These are phyloP conservation scores for Umbelopsis sp. DNA, from an alignment of 192 early-diverging fungal species.

Conservation along the genomic window DNA sequence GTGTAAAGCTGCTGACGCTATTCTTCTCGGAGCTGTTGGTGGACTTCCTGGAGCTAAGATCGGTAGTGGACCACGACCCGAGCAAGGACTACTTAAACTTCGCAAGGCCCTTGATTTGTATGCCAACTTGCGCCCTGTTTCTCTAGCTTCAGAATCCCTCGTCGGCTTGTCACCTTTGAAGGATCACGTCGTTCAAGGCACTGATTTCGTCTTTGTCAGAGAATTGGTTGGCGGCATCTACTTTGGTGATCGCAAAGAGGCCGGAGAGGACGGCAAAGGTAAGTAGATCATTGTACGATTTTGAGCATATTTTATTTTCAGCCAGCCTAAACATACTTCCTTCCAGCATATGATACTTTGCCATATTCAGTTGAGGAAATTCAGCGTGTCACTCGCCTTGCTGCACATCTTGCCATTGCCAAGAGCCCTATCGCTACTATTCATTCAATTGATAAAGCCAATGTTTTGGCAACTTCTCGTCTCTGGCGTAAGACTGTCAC, in stretches of 20 bases:
- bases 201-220: conserved; percentile 90
- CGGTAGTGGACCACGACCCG: conserved; percentile 83
- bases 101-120: conserved; percentile 93
- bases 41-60: conserved; percentile 77
- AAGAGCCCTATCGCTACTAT: conserved; percentile 82
- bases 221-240: conserved; percentile 98
- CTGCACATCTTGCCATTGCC: conserved; percentile 80
- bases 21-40: conserved; percentile 96
- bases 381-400: conserved; percentile 94
- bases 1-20: conserved; percentile 84
- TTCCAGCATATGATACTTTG: conserved; percentile 88
- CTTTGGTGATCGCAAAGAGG: conserved; percentile 93
- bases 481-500: conserved; percentile 96
- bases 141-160: conserved; percentile 85
- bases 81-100: conserved; percentile 91
- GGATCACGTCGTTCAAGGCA: conserved; percentile 86
- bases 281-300: conserved; percentile 20
- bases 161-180: conserved; percentile 87
- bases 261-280: conserved; percentile 77
- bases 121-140: conserved; percentile 96
- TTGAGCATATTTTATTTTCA: conserved; percentile 1
- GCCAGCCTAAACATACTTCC: conserved; percentile 9
- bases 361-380: conserved; percentile 91
- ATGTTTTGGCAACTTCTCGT: conserved; percentile 96
- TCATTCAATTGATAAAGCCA: conserved; percentile 98